These are phyloP conservation scores for Gymnopilus junonius DNA, from an alignment of 768 basidiomycete species.

Conservation along the genomic window DNA sequence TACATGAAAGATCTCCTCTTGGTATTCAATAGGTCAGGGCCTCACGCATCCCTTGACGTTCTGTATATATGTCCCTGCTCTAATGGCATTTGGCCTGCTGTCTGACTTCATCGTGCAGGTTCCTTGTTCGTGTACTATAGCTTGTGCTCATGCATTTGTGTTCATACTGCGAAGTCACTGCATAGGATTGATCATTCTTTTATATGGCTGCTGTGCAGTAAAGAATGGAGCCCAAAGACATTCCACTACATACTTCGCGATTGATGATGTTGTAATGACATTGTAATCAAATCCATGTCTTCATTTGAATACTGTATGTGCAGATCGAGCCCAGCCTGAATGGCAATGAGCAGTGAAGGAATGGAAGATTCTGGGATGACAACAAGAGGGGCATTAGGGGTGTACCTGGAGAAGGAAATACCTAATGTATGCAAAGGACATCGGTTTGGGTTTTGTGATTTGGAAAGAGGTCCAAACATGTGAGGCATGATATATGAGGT, in stretches of 20 bases:
- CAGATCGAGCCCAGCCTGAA: neutral
- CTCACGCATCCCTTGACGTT: too few species aligned
- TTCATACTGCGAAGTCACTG: neutral
- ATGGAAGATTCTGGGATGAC: neutral
- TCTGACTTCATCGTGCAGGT: neutral
- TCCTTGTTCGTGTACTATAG: neutral
- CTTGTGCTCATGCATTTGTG: neutral
- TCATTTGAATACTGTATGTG: neutral
- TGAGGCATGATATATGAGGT: neutral
- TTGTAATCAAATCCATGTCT: neutral
- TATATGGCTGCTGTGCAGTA: too few species aligned
- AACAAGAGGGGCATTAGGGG: neutral
- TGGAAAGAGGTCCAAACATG: neutral
- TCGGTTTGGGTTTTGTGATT: neutral
- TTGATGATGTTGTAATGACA: too few species aligned
- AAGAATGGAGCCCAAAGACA: too few species aligned
- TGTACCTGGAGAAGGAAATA: neutral
- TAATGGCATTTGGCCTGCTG: too few species aligned
- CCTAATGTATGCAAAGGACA: neutral
- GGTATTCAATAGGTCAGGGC: too few species aligned
- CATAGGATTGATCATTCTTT: neutral
- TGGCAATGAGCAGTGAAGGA: neutral
- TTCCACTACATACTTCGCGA: too few species aligned
- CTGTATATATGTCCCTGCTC: too few species aligned
- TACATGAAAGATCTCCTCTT: too few species aligned